Evolutionary conservation across 73 alveolate genomes (phyloP).

Genomic region (Breviolum minutum): DNA sequence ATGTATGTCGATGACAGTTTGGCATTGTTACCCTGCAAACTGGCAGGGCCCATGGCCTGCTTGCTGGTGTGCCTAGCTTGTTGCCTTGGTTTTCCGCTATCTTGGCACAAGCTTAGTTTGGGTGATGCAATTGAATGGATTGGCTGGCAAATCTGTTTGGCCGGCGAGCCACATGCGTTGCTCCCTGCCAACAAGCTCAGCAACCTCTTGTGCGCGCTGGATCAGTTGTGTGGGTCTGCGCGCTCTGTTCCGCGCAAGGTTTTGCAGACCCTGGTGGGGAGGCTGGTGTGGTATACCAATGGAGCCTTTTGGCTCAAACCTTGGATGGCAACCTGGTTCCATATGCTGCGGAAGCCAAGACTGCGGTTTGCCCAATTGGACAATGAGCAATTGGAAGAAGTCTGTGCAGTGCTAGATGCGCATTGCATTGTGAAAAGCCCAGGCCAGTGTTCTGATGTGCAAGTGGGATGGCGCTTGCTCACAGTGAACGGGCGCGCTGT

Average conservation of each 20-base stretch:
- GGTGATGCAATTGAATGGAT: background rate
- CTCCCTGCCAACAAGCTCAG: background rate
- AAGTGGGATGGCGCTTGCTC: background rate
- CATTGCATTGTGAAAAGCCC: background rate
- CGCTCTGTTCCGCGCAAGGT: background rate
- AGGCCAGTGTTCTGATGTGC: background rate
- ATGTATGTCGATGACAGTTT: too few species aligned
- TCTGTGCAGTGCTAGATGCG: background rate
- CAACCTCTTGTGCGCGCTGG: background rate
- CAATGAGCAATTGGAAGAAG: background rate
- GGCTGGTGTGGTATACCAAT: conserved; percentile 4
- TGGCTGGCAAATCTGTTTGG: conserved; percentile 16
- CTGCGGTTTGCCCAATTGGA: background rate
- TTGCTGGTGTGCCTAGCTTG: too few species aligned
- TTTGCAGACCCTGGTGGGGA: conserved; percentile 13
- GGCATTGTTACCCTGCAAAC: too few species aligned
- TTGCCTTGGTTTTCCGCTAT: too few species aligned
- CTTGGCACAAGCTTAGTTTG: too few species aligned
- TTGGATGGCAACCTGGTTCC: conserved; percentile 53
- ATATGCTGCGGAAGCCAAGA: background rate
- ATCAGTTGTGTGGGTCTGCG: background rate
- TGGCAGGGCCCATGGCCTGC: too few species aligned
- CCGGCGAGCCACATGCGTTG: background rate
- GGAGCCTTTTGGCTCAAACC: conserved; percentile 29
- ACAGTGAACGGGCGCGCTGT: background rate